These are phyloP conservation scores for Orobanche coerulescens DNA, from an alignment of 257 asterid species.

Conservation along the genomic window DNA sequence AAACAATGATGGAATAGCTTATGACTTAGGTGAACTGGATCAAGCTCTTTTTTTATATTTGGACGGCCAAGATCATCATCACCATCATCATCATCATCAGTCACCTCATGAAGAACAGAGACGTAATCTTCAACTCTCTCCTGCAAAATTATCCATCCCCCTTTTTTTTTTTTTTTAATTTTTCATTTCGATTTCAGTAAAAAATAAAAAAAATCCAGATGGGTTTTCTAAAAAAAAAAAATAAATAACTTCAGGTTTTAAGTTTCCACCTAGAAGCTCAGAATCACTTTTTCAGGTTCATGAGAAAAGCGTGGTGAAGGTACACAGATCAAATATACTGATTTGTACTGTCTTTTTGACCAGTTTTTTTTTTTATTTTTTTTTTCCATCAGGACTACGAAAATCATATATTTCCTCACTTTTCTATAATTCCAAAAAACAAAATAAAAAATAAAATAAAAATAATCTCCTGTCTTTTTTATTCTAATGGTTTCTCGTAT, in stretches of 20 bases:
- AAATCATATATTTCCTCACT: not conserved
- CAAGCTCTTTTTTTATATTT: conserved; percentile 69
- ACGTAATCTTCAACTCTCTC: conserved; percentile 24
- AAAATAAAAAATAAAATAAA: not conserved
- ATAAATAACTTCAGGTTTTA: too few species aligned
- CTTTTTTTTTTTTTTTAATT: not conserved
- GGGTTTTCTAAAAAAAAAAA: not conserved
- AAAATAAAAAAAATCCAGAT: too few species aligned
- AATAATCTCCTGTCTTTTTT: conserved; percentile 12
- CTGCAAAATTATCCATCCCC: not conserved
- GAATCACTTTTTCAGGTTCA: conserved; percentile 19
- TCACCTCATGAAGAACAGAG: conserved; percentile 47
- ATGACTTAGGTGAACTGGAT: conserved; percentile 80
- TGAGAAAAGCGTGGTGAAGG: conserved; percentile 27
- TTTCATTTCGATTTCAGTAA: not conserved
- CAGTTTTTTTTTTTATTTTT: conserved; percentile 32
- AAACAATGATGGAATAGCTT: conserved; percentile 52
- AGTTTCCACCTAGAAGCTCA: too few species aligned
- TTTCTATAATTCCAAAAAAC: not conserved
- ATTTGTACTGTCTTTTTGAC: conserved; percentile 51
- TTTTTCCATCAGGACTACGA: not conserved
- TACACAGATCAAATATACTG: conserved; percentile 11
- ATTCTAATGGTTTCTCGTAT: conserved; percentile 24
- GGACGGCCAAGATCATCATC: conserved; percentile 65
- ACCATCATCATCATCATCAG: too few species aligned